phyloP scores from a whole-genome alignment of 139 green algal genomes.

The Chlamydomonas applanata region DNA sequence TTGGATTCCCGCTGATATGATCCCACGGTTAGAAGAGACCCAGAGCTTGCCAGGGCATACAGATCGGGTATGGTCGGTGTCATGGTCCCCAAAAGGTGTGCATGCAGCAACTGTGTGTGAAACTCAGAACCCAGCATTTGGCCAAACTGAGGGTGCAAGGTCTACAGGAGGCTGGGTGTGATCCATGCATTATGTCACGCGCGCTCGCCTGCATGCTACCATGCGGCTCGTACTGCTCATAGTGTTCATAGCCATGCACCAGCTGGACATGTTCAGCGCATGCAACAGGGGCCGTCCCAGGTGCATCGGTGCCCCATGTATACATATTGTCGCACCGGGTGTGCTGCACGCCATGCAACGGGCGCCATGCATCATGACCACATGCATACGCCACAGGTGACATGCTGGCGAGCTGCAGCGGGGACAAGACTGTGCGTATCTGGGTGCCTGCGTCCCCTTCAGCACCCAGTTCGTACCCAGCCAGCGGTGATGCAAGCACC shows the following conservation, averaged over 20 bases:
- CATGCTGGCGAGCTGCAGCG: constrained; percentile 82
- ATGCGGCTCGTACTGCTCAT: neutral
- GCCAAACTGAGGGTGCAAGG: too few relatives aligned
- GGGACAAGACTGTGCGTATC: constrained; percentile 88
- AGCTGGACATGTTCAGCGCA: too few relatives aligned
- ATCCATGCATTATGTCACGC: neutral
- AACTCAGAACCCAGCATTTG: neutral
- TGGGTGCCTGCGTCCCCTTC: too few relatives aligned
- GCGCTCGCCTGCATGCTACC: neutral
- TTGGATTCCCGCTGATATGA: too few relatives aligned
- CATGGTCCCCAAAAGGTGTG: constrained; percentile 80
- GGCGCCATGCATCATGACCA: too few relatives aligned
- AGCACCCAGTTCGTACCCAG: neutral
- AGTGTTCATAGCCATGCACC: neutral
- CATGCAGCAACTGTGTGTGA: neutral
- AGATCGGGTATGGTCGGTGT: constrained; percentile 79
- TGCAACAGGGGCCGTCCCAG: neutral
- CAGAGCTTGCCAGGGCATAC: constrained; percentile 52
- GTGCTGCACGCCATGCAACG: neutral
- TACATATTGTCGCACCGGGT: neutral
- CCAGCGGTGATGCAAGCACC: neutral
- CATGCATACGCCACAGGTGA: constrained; percentile 49
- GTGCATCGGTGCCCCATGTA: neutral
- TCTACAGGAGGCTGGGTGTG: too few relatives aligned
- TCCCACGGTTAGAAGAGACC: too few relatives aligned